phyloP scores from a whole-genome alignment of 2,329 filamentous ascomycete species.

The Eutypa lata region DNA sequence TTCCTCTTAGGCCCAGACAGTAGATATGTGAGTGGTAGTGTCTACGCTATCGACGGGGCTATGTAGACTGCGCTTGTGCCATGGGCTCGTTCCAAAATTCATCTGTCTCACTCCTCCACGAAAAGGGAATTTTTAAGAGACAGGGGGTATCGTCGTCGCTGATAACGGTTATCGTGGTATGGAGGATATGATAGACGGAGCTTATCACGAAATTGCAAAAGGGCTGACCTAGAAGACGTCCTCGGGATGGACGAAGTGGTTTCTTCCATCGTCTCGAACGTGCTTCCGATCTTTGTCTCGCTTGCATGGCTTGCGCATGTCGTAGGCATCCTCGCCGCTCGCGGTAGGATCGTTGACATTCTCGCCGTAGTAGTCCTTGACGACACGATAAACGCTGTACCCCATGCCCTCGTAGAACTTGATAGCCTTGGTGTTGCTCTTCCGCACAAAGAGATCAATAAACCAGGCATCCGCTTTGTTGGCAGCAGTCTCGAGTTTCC shows the following conservation, averaged over 20 bases:
- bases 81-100: too few relatives aligned
- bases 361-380: constrained; percentile 91
- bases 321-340: constrained; percentile 80
- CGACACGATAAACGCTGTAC: constrained; percentile 84
- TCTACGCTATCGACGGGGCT: constrained; percentile 45
- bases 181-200: too few relatives aligned
- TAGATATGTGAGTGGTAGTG: constrained; percentile 42
- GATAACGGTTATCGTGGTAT: too few relatives aligned
- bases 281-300: constrained; percentile 75
- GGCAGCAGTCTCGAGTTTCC: constrained; percentile 76
- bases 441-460: constrained; percentile 89
- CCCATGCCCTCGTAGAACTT: constrained; percentile 87
- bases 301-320: constrained; percentile 89
- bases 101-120: too few relatives aligned
- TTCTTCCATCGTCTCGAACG: constrained; percentile 76
- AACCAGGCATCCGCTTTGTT: constrained; percentile 89
- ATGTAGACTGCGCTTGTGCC: constrained; percentile 18
- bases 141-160: too few relatives aligned
- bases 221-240: constrained; percentile 70
- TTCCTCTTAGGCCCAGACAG: constrained; percentile 47
- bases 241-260: constrained; percentile 71
- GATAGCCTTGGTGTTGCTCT: constrained; percentile 84
- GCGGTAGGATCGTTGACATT: constrained; percentile 64
- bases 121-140: too few relatives aligned
- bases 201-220: neutral